A percentile compares a stretch with the other conserved stretches of the same genome.
phyloP scores from a whole-genome alignment of 345 rosid species.

The Toxicodendron radicans region DNA sequence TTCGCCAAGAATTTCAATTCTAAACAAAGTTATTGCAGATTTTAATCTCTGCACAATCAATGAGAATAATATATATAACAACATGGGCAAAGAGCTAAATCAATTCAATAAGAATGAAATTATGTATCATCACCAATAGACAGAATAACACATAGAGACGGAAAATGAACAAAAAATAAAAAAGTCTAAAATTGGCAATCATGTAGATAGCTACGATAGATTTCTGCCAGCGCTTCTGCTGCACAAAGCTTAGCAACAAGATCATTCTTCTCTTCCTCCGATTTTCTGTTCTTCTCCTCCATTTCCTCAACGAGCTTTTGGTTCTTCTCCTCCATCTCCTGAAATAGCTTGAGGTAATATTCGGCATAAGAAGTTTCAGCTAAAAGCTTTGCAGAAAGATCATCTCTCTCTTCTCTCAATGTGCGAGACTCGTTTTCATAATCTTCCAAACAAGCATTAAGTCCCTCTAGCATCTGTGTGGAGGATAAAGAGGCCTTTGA shows the following conservation, averaged over 20 bases:
- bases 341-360: not conserved
- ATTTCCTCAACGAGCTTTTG: not conserved
- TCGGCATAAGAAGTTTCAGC: not conserved
- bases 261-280: conserved; percentile 1
- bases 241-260: not conserved
- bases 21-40: too few species aligned
- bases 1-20: too few species aligned
- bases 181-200: not conserved
- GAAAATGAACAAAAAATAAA: not conserved
- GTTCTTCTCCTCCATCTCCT: not conserved
- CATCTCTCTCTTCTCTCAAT: not conserved
- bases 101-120: not conserved
- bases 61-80: too few species aligned
- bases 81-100: not conserved
- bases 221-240: not conserved
- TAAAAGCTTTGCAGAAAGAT: not conserved
- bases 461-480: too few species aligned
- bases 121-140: too few species aligned
- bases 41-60: too few species aligned
- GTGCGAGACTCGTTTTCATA: not conserved
- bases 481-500: too few species aligned
- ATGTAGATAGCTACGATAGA: conserved; percentile 10
- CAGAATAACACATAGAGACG: too few species aligned
- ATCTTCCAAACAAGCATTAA: conserved; percentile 1
- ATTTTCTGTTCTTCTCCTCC: not conserved